Conservation (phyloP, 495 filamentous ascomycete species). For the Peziza echinospora region DNA sequence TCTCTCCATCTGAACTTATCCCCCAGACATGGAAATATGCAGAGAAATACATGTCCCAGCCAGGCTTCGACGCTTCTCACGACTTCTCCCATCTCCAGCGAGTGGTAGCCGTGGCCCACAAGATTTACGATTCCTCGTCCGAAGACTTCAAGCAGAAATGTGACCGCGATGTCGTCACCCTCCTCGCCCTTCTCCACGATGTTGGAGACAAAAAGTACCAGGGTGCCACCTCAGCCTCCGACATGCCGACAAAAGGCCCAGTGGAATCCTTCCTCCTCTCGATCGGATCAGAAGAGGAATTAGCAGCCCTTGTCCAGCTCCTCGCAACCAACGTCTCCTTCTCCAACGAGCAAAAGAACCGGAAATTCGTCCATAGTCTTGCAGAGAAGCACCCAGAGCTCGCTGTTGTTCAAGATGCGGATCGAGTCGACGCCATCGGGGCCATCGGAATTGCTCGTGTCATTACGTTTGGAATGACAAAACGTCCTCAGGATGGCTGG, state of each 20-base stretch:
- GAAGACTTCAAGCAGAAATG: slow-evolving; percentile 19
- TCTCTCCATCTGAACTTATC: too few relatives aligned
- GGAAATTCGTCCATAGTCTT: slow-evolving; percentile 27
- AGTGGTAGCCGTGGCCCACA: slow-evolving; percentile 49
- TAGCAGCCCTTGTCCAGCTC: slow-evolving; percentile 42
- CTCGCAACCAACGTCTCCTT: slow-evolving; percentile 59
- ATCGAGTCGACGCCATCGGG: slow-evolving; percentile 72
- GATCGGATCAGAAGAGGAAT: slow-evolving; percentile 28
- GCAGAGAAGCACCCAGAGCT: slow-evolving; percentile 46
- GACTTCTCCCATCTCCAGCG: slow-evolving; percentile 65
- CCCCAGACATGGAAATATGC: slow-evolving; percentile 7
- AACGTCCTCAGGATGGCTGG: slow-evolving; percentile 29
- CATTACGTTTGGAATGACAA: slow-evolving; percentile 56
- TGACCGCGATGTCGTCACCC: slow-evolving; percentile 37
- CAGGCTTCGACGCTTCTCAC: slow-evolving; percentile 56
- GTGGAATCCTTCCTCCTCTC: slow-evolving; percentile 37
- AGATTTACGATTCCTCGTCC: slow-evolving; percentile 23
- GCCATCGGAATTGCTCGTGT: slow-evolving; percentile 58
- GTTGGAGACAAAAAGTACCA: slow-evolving; percentile 69
- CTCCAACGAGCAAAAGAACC: slow-evolving; percentile 44
- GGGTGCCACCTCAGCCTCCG: neutral
- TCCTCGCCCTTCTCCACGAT: slow-evolving; percentile 67
- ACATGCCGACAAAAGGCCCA: slow-evolving; percentile 2
- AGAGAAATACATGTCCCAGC: slow-evolving; percentile 41
- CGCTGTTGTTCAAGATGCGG: slow-evolving; percentile 73